phyloP scores from a whole-genome alignment of 2,329 filamentous ascomycete species.

The Sarocladium strictum region DNA sequence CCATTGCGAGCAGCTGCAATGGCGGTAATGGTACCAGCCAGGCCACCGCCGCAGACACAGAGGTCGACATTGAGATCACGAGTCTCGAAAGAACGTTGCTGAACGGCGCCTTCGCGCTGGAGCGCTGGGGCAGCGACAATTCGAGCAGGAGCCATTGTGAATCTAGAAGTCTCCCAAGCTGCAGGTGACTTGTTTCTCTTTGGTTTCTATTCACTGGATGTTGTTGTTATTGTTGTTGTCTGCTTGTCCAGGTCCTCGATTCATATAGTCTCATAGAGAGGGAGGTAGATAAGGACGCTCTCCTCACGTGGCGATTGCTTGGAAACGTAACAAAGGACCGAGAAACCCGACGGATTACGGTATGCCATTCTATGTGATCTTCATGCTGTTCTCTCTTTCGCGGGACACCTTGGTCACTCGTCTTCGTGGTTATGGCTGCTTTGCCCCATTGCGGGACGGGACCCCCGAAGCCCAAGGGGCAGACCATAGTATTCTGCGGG shows the following conservation, averaged over 20 bases:
- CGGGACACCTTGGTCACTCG: background rate
- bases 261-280: background rate
- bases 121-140: conserved; percentile 15
- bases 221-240: no score
- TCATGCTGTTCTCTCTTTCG: background rate
- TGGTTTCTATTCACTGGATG: no score
- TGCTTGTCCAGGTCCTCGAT: background rate
- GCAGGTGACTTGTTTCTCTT: background rate
- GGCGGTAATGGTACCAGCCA: conserved; percentile 18
- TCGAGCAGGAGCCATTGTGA: conserved; percentile 17
- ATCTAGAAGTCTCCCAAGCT: background rate
- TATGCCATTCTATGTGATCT: background rate
- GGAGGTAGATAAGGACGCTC: no score
- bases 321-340: background rate
- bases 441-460: background rate
- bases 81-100: conserved; percentile 14
- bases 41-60: conserved; percentile 22
- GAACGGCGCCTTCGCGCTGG: conserved; percentile 14
- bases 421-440: background rate
- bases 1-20: conserved; percentile 18
- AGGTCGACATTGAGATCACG: conserved; percentile 18
- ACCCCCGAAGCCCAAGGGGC: background rate
- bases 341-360: background rate
- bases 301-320: background rate
- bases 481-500: background rate